Evolutionary conservation across 2,329 filamentous ascomycete species (phyloP), one percentile per base, ranked within the genome.

Genomic region (Trichoderma oligosporum): DNA sequence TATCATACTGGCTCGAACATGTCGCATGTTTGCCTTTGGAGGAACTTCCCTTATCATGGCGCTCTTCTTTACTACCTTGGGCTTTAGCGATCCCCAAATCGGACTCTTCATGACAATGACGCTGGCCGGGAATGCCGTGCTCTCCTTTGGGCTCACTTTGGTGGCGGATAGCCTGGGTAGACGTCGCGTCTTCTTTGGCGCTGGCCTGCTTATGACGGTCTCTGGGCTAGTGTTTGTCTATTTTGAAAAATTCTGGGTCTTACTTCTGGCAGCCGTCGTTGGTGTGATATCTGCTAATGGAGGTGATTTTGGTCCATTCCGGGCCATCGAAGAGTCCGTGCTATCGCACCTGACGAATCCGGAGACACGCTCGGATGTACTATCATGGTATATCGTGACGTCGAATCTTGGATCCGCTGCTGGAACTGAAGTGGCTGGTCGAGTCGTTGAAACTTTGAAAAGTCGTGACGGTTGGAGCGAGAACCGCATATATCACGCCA

Each of bases 91-190:
- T 66, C 73, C 78, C 24, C 76, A 74, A 20, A 86, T 86, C 58
- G 84, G 84, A 5, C 65, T 86, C 6, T 86, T 87, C 63, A 85
- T 87, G 82, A 84, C 80, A 0, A 69, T 86, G 35, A 87, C 84
- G 0, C 73, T 86, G 12, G 66, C 78, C 2, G 84, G 84, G 11
- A 83, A 87, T 69, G 82, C 86, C 1, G 66, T 81, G 0, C 78
- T 86, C 7, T 80, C 79, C 1, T 77, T 85, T 4, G 66, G 79
- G 16, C 68, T 86, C 18, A 82, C 83, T 0, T 74, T 86, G 1
- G 74, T 84, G 53, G 82, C 84, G 0, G 84, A 87, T 67, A 70
- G 73, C 0, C 68, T 85, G 16, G 84, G 84, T 2, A 75, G 83
- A 5, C 77, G 82, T 18, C 74, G 76, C 5, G 80, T 84, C 2